These are phyloP conservation scores for Globisporangium sylvaticum DNA, from an alignment of 352 stramenopile genomes.

Conservation along the genomic window DNA sequence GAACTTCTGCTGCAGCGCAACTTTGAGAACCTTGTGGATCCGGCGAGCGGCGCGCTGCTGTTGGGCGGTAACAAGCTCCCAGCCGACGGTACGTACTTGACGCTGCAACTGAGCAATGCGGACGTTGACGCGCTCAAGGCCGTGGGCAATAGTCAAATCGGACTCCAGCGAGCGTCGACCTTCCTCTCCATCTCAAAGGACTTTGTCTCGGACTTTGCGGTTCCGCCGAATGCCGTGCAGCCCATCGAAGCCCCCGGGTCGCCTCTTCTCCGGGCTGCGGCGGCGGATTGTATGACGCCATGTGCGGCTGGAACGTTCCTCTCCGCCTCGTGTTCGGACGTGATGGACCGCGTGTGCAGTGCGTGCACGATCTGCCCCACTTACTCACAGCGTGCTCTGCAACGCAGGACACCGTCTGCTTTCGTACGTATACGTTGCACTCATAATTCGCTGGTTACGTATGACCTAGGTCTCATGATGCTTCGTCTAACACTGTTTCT, in stretches of 20 bases:
- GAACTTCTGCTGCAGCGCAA: conserved; percentile 47
- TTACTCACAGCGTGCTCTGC: conserved; percentile 45
- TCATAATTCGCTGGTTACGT: not conserved
- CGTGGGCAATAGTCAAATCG: conserved; percentile 48
- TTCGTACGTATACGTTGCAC: conserved; percentile 37
- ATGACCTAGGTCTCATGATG: not conserved
- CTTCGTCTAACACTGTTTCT: not conserved
- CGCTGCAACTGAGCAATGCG: conserved; percentile 35
- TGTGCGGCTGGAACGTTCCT: conserved; percentile 45
- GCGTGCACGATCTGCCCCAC: conserved; percentile 53
- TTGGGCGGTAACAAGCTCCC: conserved; percentile 44
- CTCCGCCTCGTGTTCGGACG: conserved; percentile 55
- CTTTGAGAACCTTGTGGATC: conserved; percentile 43
- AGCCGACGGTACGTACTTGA: conserved; percentile 58
- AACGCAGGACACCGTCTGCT: conserved; percentile 58
- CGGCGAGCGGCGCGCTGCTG: conserved; percentile 39
- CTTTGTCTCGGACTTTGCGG: conserved; percentile 48
- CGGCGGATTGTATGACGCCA: conserved; percentile 49
- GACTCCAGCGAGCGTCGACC: conserved; percentile 38
- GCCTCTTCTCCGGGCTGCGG: conserved; percentile 32
- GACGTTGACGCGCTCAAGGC: conserved; percentile 35
- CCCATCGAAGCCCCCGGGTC: conserved; percentile 14
- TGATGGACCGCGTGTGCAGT: conserved; percentile 46
- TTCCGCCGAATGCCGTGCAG: conserved; percentile 32
- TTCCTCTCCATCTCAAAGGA: conserved; percentile 35